Base-by-base conservation (phyloP, 1,284 basidiomycete genomes). In the Boletus mariae region DNA sequence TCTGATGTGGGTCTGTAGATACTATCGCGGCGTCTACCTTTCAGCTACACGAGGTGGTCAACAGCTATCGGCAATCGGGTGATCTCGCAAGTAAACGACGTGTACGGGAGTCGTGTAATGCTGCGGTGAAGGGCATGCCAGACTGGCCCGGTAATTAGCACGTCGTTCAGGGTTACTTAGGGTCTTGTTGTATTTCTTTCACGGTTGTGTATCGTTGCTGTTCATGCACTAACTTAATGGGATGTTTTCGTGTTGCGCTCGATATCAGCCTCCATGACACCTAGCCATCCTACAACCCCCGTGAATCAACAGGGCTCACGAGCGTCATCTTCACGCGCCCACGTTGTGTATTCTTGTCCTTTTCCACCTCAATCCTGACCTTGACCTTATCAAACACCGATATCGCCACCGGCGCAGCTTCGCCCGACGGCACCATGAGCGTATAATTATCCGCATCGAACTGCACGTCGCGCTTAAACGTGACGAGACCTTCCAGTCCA, bases 391-490 rank as follows among this genome's bases (percentile, higher is more conserved):
- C 95, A 70, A 99, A 98, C 26, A 98, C 90, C 1, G 89, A 79
- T 41, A 96, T 83, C 23, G 77, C 79, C 15, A 82, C 76, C 29
- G 78, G 79, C 38, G 51, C 47, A n/a, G 65, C 44, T 8, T 53
- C 35, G 45, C 25, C 34, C 5, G 10, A 1, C 7, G 89, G 90
- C 1, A 98, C 75, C 0, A 82, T 83, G 55, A 98, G 84, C 4
- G 83, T 82, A 69, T 97, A 98, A 60, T 89, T 89, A 43, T 99
- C 95, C 9, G 94, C 83, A 63, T 98, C 94, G 62, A 95, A 98
- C 51, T 86, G 81, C 53, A 86, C 81, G 59, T 97, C 93, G 32
- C 84, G 83, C 71, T 91, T 90, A 80, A 98, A 98, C 59, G 86
- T 94, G 61, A 98, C 88, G 31, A 98, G 75, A 0, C 95, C 96